Base-by-base conservation (phyloP, 2,329 filamentous ascomycete species). In the Cladosporium sp. region DNA sequence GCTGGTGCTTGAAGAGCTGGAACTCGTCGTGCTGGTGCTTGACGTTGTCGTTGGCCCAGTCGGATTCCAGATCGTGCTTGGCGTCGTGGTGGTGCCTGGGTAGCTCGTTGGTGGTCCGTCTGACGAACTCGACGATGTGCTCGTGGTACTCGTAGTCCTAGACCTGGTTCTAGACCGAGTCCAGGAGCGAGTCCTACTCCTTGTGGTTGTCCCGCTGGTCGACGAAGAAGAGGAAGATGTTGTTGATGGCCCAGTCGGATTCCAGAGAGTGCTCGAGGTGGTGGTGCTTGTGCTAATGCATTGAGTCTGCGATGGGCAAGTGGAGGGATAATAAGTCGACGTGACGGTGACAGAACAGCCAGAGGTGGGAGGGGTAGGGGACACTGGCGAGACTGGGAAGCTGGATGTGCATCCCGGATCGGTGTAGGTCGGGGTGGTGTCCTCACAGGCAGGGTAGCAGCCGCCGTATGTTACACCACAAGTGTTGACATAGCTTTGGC, bases 381-480 rank as follows among this genome's bases (percentile, higher is more conserved):
- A 28, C 9, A 40, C 36, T 28, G 50, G 43, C 11, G 55, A 45
- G 22, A 40, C 36, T 17, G 50, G 43, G 7, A 43, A 45, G 22
- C 43, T 60, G 14, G 59, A 38, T 5, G 60, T 50, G 19, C 60
- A 62, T n/a, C 42, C 54, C 1, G 59, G 61, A 11, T 51, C 52
- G 17, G 60, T 58, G 56, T 63, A 61, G 5, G 49, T 50, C 1
- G 62, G 62, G 3, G 30, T 58, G 2, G 59, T 59, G n/a, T 47
- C 49, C 15, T 28, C 20, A 25, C 60, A 64, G 15, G 56, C 60
- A 25, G 38, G 51, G 38, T 52, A 64, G 45, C 62, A 64, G 39
- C 62, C 60, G 28, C 62, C 62, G 43, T 64, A 64, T 15, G 51
- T 58, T 20, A 51, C 40, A 19, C 59, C 59, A 36, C 61, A 63